Percentiles rank a stretch among this genome's conserved stretches.
These are phyloP conservation scores for Aspergillus fischeri DNA, from an alignment of 2,329 filamentous ascomycete genomes.

Conservation along the genomic window DNA sequence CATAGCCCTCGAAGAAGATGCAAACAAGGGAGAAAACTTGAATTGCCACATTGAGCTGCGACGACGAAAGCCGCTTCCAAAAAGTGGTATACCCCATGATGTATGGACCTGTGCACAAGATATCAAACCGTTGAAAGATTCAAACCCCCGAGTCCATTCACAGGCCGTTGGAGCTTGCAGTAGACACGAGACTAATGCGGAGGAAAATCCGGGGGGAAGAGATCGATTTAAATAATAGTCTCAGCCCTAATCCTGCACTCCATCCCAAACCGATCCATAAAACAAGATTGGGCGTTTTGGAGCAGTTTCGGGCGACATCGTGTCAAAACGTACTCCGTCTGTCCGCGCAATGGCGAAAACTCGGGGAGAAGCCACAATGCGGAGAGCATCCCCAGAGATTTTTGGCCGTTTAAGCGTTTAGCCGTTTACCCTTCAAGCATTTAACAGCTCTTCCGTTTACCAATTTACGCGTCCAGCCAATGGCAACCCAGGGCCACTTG, in stretches of 20 bases:
- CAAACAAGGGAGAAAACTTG: conserved; percentile 30
- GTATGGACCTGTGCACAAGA: not conserved
- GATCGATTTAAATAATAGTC: not conserved
- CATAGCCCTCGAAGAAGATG: conserved; percentile 46
- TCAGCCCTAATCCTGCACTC: not conserved
- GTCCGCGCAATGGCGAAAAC: not conserved
- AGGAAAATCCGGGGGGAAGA: not conserved
- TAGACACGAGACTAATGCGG: not conserved
- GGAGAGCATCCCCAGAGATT: not conserved
- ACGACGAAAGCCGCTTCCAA: conserved; percentile 43
- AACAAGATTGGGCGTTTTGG: not conserved
- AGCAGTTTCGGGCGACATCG: not conserved
- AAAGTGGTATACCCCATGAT: conserved; percentile 38
- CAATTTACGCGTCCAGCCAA: not conserved
- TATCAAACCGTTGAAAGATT: not conserved
- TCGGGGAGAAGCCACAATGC: not conserved
- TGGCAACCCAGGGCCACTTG: not conserved
- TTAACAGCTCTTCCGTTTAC: not conserved
- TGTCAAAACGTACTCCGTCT: not conserved
- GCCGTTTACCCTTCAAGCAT: not conserved
- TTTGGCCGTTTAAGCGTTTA: not conserved
- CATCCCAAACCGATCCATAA: not conserved
- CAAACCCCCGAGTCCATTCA: too few species aligned
- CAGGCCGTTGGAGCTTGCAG: not conserved
- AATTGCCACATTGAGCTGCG: conserved; percentile 40